Base-by-base conservation (phyloP, 2,329 filamentous ascomycete genomes). In the Laburnicola sp. region DNA sequence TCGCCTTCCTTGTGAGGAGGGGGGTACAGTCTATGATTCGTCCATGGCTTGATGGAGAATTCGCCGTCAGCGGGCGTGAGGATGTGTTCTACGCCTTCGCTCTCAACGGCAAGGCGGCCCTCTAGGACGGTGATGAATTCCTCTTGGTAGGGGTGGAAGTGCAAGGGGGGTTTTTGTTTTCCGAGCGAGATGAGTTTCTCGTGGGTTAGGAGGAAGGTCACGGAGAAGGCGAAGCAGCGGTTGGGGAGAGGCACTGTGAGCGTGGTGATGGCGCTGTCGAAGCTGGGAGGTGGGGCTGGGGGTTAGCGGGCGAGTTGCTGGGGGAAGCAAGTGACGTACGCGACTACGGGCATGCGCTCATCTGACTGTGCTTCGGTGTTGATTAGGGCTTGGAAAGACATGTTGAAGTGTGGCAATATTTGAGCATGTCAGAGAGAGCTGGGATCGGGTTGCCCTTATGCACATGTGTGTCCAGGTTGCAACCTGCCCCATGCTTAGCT, bases 71-170 rank as follows among this genome's bases (percentile, higher is more conserved):
- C 60, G 9, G 64, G 54, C 8, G 45, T 56, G 11, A 70, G 44
- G 6, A 57, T 52, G 30, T 41, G 45, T 26, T 48, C 52, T n/a
- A 51, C 41, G 7, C 67, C 70, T 16, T 69, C 54, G 39, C 68
- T 45, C 35, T 71, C 68, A n/a, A 72, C 58, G 2, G 49, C 57
- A 31, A 70, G 58, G 28, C 50, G 42, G 1, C 71, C 70, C 10
- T 60, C 48, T 28, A 62, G 37, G 2, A 72, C 63, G 10, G 56
- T 46, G 45, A 70, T 66, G 48, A 62, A 71, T 48, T 72, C 70
- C 1, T 53, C 64, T 50, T 73, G 69, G 44, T 63, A 64, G 22
- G 48, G 60, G 49, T 74, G 70, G 44, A 74, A 68, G 45, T 74
- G 71, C 30, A 58, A 46, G 10, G 60, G 69, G 21, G 69, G 69